A percentile compares a stretch with the other conserved stretches of the same genome.
Conservation (phyloP, 2,329 filamentous ascomycete genomes). For the Fusarium torulosum region DNA sequence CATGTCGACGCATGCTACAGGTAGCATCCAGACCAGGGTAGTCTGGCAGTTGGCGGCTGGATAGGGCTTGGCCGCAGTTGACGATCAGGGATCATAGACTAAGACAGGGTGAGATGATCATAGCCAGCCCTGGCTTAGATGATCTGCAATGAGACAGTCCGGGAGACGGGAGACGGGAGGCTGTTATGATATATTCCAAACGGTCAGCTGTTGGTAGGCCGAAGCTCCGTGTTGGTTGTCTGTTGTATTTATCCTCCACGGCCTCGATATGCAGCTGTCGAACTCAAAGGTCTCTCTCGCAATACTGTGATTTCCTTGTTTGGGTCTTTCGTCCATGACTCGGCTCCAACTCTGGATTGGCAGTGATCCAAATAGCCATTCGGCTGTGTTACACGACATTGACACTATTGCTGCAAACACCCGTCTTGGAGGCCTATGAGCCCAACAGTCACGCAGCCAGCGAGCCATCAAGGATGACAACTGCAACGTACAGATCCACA, state of each 20-base stretch:
- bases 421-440: slow-evolving; percentile 5
- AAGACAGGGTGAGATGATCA: slow-evolving; percentile 16
- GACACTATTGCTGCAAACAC: slow-evolving; percentile 21
- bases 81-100: slow-evolving; percentile 30
- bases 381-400: slow-evolving; percentile 24
- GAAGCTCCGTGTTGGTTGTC: not conserved
- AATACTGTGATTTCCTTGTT: not conserved
- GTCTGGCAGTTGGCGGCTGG: not conserved
- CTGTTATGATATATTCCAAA: slow-evolving; percentile 16
- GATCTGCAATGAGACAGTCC: slow-evolving; percentile 15
- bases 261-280: not conserved
- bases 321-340: not conserved
- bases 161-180: slow-evolving; percentile 10
- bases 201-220: slow-evolving; percentile 4
- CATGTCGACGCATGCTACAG: not conserved
- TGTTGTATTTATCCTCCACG: not conserved
- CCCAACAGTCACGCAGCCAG: not conserved
- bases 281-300: slow-evolving; percentile 1
- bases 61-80: slow-evolving; percentile 18
- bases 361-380: not conserved
- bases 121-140: slow-evolving; percentile 17
- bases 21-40: not conserved
- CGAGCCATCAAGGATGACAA: slow-evolving; percentile 5
- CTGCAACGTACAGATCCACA: slow-evolving; percentile 2
- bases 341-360: slow-evolving; percentile 2